Evolutionary conservation across 2,329 filamentous ascomycete genomes (phyloP), one percentile per base, ranked within the genome.

Genomic region (Fusarium proliferatum): DNA sequence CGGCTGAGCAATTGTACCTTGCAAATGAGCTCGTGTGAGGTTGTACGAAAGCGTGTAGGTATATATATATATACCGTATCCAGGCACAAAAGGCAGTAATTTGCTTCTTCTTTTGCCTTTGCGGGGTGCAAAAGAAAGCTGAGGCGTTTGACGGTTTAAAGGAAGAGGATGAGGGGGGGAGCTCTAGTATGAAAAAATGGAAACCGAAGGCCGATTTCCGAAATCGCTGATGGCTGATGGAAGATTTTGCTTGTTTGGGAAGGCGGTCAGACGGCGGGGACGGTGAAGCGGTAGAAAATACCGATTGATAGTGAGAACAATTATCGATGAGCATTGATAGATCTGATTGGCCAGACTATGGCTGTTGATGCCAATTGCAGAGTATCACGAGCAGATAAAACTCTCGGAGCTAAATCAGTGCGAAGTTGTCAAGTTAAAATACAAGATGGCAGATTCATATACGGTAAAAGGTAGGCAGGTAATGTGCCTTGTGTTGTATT

Each of bases 141-240:
- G 69, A 62, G 52, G 55, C 56, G 45, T 58, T 72, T 67, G 55
- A 46, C 71, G 33, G 46, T 61, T 72, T 69, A 59, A 71, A 55
- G 63, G 48, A 73, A 56, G 62, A 71, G 53, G 53, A 65, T 41
- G 51, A 55, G 51, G 60, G 69, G 71, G 72, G 72, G 58, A 75
- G 69, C 64, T 75, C 60, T 72, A 36, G 38, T 59, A 43, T 60
- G 55, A 70, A 75, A 75, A 69, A 66, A 59, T 69, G 66, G 67
- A 72, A 41, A 60, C 55, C 56, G 66, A 61, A 61, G 58, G 46
- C 72, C 72, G 72, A 75, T 48, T 43, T 58, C 69, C 63, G 69
- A 71, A 61, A 45, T 57, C 39, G 39, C 52, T 59, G 58, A 64
- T 48, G 52, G 46, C 53, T 48, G 65, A 26, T 39, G 61, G 58